Evolutionary conservation across 805 yeast species (phyloP).

Genomic region (Candida boidinii): DNA sequence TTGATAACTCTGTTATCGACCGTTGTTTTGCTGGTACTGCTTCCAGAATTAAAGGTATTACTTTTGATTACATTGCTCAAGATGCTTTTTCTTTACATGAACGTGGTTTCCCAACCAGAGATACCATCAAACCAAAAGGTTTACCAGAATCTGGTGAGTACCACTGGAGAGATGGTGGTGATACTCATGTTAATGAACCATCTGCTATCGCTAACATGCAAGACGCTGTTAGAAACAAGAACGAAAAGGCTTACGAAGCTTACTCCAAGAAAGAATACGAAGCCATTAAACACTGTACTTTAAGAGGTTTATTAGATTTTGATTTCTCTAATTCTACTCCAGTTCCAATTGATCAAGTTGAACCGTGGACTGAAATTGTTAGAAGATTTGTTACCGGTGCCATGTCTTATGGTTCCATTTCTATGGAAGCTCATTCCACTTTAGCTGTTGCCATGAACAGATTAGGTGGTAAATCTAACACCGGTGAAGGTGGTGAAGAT

Average conservation of each 20-base stretch:
- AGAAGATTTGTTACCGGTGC: constrained; percentile 99
- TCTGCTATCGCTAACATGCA: constrained; percentile 91
- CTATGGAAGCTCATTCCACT: constrained; percentile 97
- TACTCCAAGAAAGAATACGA: constrained; percentile 86
- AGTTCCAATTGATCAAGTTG: constrained; percentile 95
- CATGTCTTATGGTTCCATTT: constrained; percentile 97
- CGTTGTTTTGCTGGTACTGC: constrained; percentile 97
- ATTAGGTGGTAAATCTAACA: constrained; percentile 93
- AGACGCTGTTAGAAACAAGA: constrained; percentile 97
- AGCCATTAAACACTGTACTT: constrained; percentile 85
- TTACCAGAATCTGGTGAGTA: constrained; percentile 95
- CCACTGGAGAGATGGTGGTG: constrained; percentile 99
- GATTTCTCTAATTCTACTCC: constrained; percentile 65
- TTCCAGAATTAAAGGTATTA: constrained; percentile 90
- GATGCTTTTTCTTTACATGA: constrained; percentile 94
- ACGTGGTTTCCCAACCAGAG: constrained; percentile 79
- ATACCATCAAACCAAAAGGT: constrained; percentile 58
- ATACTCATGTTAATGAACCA: constrained; percentile 90
- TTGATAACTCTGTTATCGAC: constrained; percentile 91
- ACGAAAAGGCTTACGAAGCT: constrained; percentile 85
- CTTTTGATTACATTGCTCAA: constrained; percentile 92
- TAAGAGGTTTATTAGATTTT: constrained; percentile 89
- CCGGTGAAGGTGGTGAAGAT: constrained; percentile 99
- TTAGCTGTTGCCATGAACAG: constrained; percentile 98
- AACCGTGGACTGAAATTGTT: constrained; percentile 99